phyloP scores from a whole-genome alignment of 208 protist genomes.

The Trypanosoma scelopori region DNA sequence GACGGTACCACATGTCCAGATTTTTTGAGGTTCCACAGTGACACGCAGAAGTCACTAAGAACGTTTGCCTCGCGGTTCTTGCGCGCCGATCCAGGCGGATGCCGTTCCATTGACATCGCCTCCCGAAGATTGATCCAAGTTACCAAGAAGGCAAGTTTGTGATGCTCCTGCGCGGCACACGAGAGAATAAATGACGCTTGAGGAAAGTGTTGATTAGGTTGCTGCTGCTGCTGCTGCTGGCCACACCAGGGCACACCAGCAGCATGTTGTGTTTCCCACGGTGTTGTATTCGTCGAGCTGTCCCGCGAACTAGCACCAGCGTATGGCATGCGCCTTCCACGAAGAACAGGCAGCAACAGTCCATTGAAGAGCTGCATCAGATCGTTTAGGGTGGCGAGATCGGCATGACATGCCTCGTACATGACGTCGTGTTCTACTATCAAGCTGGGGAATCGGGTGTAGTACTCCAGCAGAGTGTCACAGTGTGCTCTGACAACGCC shows the following conservation, averaged over 20 bases:
- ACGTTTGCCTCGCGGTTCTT: constrained; percentile 41
- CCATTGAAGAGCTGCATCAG: constrained; percentile 51
- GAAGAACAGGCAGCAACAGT: constrained; percentile 55
- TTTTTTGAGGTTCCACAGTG: constrained; percentile 40
- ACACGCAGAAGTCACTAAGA: constrained; percentile 49
- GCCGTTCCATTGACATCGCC: constrained; percentile 32
- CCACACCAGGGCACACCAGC: constrained; percentile 6
- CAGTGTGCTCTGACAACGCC: constrained; percentile 3
- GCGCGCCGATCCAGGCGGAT: constrained; percentile 34
- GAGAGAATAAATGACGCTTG: constrained; percentile 49
- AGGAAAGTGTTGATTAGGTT: constrained; percentile 4
- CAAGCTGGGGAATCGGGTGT: constrained; percentile 37
- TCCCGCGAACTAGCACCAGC: neutral
- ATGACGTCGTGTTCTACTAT: constrained; percentile 37
- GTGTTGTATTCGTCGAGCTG: neutral
- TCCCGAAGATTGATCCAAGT: constrained; percentile 57
- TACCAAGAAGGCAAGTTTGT: constrained; percentile 54
- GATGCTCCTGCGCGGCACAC: constrained; percentile 63
- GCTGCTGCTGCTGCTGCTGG: constrained; percentile 18
- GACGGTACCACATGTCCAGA: constrained; percentile 22
- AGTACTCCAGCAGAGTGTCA: neutral
- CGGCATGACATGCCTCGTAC: constrained; percentile 53
- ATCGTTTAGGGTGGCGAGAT: constrained; percentile 40
- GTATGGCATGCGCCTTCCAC: constrained; percentile 35
- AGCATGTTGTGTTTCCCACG: constrained; percentile 1